Conservation (phyloP, 1,284 basidiomycete genomes). For the Cutaneotrichosporon cavernicola region DNA sequence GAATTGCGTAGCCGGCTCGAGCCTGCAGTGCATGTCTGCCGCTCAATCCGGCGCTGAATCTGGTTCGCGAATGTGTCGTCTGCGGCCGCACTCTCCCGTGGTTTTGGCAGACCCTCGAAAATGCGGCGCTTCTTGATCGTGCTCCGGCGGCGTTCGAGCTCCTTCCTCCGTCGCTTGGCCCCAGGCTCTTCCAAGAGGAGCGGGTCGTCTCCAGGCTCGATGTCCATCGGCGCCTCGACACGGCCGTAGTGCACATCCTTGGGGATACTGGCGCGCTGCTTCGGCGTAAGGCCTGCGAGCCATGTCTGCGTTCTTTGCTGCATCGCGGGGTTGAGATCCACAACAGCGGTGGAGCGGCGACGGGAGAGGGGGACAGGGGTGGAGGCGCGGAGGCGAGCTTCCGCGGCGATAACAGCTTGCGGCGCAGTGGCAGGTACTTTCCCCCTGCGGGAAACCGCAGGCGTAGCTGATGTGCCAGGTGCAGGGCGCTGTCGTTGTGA, state of each 20-base stretch:
- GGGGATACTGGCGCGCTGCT: background rate
- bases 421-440: background rate
- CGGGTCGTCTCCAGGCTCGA: slow-evolving; percentile 15
- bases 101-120: background rate
- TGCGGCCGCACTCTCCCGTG: background rate
- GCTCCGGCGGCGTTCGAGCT: background rate
- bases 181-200: slow-evolving; percentile 6
- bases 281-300: background rate
- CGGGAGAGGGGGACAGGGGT: background rate
- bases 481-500: background rate
- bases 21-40: background rate
- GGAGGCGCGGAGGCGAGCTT: background rate
- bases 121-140: background rate
- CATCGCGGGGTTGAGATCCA: background rate
- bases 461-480: background rate
- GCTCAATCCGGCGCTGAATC: background rate
- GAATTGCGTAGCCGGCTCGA: background rate
- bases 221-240: slow-evolving; percentile 1
- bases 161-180: background rate
- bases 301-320: background rate
- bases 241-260: background rate
- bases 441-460: background rate
- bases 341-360: background rate
- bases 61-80: background rate
- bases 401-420: background rate